Evolutionary conservation across 345 rosid species (phyloP), one percentile per base, ranked within the genome.

Genomic region (Adansonia digitata): DNA sequence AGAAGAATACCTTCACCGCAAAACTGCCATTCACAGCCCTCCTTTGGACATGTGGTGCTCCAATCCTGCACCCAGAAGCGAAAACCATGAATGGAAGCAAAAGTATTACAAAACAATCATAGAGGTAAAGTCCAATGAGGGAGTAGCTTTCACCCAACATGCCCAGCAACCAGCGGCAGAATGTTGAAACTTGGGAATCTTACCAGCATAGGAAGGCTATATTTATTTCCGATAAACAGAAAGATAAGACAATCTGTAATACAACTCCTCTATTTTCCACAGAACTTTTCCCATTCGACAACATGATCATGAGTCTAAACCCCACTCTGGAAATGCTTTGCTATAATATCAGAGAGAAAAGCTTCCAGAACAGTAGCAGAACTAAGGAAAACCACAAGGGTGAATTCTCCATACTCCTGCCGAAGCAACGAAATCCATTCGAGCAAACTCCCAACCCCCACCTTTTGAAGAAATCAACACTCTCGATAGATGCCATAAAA

Each of bases 1-100:
- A 42, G 35, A 75, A 59, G 24, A 61, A n/a, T 82, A 94, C 98
- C 97, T 94, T 90, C 9, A 82, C 75, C 31, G 79, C 49, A 75
- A 77, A 85, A 43, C 71, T 76, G 72, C 87, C 80, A 77, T 80
- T 81, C 20, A 62, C 59, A 81, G 81, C 75, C 71, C 85, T 77
- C 71, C 84, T 78, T 80, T 85, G 92, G 56, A 40, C 51, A 40
- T 4, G 70, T 22, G 51, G n/a, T 22, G 11, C 51, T 42, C 70
- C 70, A 24, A 65, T 24, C 70, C 92, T 89, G 88, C 87, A 87
- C 43, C 37, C 37, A 48, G 57, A 80, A 13, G 76, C 35, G 5
- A 45, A 27, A 79, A 63, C 64, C 67, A 79, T 77, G 49, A 78
- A 40, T 22, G 63, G 27, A 26, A 73, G 65, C 75, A 14, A 13